Evolutionary conservation across 306 rosid genomes (phyloP), one percentile per base, ranked within the genome.

Genomic region (Ochetophila trinervis): DNA sequence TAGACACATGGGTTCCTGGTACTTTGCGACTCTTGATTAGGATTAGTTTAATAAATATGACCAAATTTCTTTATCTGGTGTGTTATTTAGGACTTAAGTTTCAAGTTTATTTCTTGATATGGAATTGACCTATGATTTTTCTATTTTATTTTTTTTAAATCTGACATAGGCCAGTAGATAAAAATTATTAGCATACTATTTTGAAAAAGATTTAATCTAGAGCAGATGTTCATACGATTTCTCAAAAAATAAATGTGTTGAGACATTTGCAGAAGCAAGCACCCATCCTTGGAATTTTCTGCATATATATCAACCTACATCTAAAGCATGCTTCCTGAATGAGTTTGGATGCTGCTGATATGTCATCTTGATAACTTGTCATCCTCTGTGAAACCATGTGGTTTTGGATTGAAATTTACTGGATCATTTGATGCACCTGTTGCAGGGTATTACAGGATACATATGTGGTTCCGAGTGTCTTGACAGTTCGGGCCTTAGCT

Each of bases 401-500:
- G 24, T 62, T 15, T 37, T 16, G 54, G 61, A n/a, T 53, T 47
- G 24, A 45, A 56, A 52, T 22, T 30, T 40, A 11, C 36, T 24
- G 40, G 60, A 62, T 70, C 5, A 63, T 60, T 74, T 74, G 67
- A 75, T 74, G 63, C 57, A 51, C 65, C 49, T 67, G 66, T 73
- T 82, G 64, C 83, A 93, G 99, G 99, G 99, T 62, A 84, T 93
- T 72, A 73, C 78, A 23, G 99, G 87, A 53, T 87, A 86, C 76
- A 79, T 86, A 67, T 60, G 84, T 71, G 99, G 97, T 74, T 73
- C 84, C 64, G 85, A 81, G 53, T 96, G 85, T 66, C 83, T 93
- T 74, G 94, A 93, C 87, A 84, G 97, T 84, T 90, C 97, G 19
- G 99, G 99, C 55, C 80, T 93, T 68, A 93, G 99, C 80, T 90